Evolutionary conservation across 1,284 basidiomycete genomes (phyloP), one percentile per base, ranked within the genome.

Genomic region (Sporisorium scitamineum): DNA sequence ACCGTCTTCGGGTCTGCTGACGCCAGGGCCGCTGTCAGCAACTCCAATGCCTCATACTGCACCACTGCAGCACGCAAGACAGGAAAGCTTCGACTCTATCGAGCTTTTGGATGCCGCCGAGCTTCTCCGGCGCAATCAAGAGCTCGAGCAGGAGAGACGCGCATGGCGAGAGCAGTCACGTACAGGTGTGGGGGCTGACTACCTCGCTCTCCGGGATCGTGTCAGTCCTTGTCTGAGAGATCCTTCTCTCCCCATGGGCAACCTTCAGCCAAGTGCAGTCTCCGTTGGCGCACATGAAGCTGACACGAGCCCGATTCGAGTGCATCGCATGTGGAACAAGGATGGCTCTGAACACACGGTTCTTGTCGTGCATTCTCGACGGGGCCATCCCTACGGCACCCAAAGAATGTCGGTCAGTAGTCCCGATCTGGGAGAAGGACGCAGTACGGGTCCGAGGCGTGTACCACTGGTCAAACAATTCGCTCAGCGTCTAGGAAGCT

Each of bases 111-210:
- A 69, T 2, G 52, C 63, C 1, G 22, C 26, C 3, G 65, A 61
- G 22, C 54, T 70, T 14, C 53, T 69, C 5, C 24, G 59, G 27
- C 63, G 42, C 50, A 68, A 68, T 20, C 29, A 27, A 2, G 22
- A 60, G 29, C 27, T 74, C 16, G 71, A 74, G 5, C 18, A 24
- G 22, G 71, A 69, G 6, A 18, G 71, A 31, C 27, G 54, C 7
- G 60, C 59, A 3, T 74, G 71, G 71, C 58, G 71, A 26, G 52
- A 66, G 6, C 39, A 74, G 34, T 20, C 65, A 18, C 42, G 32
- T 3, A 32, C 54, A 11, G 66, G 71, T 22, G 14, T 74, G 1
- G 56, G 54, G 20, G 52, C 54, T 0, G 48, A 51, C 8, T 20
- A 22, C 2, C n/a, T 4, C 4, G 56, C 57, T 9, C 32, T 71